phyloP scores from a whole-genome alignment of 129 eudicot species.

The Arctium minus region DNA sequence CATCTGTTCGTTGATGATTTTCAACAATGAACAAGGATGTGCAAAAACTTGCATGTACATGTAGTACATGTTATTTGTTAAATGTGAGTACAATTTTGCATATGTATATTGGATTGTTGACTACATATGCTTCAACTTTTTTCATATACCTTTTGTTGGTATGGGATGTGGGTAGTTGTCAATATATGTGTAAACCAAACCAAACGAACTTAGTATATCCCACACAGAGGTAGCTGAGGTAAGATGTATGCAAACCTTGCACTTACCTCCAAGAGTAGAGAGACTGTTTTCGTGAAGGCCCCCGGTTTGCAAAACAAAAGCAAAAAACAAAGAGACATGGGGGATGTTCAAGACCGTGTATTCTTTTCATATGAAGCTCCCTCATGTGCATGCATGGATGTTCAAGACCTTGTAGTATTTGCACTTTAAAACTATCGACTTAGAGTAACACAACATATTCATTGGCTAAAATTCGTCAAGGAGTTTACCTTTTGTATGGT shows the following conservation, averaged over 20 bases:
- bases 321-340: neutral
- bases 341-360: neutral
- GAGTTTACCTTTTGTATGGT: too few species aligned
- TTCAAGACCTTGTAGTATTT: neutral
- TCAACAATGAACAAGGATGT: neutral
- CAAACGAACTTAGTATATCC: neutral
- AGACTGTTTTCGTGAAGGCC: neutral
- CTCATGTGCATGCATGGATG: neutral
- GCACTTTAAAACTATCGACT: neutral
- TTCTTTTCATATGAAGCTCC: neutral
- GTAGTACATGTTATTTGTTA: neutral
- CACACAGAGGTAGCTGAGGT: neutral
- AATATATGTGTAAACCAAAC: neutral
- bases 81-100: neutral
- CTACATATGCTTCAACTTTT: neutral
- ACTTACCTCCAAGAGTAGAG: neutral
- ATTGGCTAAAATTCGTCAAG: neutral
- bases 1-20: neutral
- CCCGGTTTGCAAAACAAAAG: neutral
- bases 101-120: neutral
- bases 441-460: neutral
- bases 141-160: neutral
- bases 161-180: neutral
- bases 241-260: neutral
- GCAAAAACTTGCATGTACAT: neutral